Percentiles rank a stretch among this genome's conserved stretches.
These are phyloP conservation scores for Kodamaea plutei DNA, from an alignment of 1,139 yeast species.

Conservation along the genomic window DNA sequence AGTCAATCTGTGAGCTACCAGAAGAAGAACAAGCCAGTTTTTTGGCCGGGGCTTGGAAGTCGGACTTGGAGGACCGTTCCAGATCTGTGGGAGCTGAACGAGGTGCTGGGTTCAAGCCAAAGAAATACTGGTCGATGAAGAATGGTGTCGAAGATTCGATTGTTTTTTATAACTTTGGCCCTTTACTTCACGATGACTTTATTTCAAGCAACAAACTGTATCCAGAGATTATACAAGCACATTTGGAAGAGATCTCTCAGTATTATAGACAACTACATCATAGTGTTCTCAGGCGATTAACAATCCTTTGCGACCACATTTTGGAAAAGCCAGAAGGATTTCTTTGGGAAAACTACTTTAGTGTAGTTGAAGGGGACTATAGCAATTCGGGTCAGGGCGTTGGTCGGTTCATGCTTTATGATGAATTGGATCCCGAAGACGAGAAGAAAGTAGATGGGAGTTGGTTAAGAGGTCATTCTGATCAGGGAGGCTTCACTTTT, in stretches of 20 bases:
- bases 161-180: constrained; percentile 25
- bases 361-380: constrained; percentile 18
- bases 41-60: constrained; percentile 23
- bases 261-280: constrained; percentile 22
- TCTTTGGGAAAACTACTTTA: constrained; percentile 26
- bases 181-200: constrained; percentile 22
- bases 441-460: constrained; percentile 14
- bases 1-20: constrained; percentile 20
- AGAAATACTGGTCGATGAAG: constrained; percentile 30
- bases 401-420: constrained; percentile 28
- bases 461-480: constrained; percentile 23
- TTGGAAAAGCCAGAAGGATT: constrained; percentile 29
- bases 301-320: constrained; percentile 23
- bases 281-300: constrained; percentile 20
- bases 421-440: constrained; percentile 23
- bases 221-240: constrained; percentile 22
- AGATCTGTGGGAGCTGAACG: constrained; percentile 21
- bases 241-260: constrained; percentile 21
- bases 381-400: constrained; percentile 25
- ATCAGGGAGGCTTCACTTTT: constrained; percentile 23
- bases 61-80: constrained; percentile 11
- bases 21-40: constrained; percentile 16
- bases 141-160: constrained; percentile 28
- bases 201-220: constrained; percentile 19
- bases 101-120: constrained; percentile 29